A percentile compares a stretch with the other conserved stretches of the same genome.
Conservation (phyloP, 108 stramenopile species). For the Discostella pseudostelligera region DNA sequence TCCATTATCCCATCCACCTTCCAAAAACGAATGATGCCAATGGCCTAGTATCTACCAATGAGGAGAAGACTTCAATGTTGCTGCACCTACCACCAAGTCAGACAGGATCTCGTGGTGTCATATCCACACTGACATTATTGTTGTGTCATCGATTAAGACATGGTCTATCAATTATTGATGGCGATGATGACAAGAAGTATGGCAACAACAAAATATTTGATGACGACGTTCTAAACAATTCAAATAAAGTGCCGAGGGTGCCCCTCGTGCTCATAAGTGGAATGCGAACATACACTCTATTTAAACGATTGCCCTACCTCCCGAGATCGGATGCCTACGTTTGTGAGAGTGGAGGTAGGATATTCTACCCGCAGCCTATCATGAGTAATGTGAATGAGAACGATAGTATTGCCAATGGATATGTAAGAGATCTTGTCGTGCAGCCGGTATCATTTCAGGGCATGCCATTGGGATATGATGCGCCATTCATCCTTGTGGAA, state of each 20-base stretch:
- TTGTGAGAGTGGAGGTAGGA: conserved; percentile 74
- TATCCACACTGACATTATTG: conserved; percentile 46
- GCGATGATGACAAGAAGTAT: no score
- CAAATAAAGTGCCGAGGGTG: conserved; percentile 2
- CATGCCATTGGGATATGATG: conserved; percentile 18
- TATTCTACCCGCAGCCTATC: conserved; percentile 58
- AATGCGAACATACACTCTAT: conserved; percentile 77
- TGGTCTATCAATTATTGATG: neutral
- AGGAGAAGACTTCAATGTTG: neutral
- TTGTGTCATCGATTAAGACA: conserved; percentile 54
- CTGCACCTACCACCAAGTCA: conserved; percentile 57
- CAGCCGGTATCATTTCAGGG: conserved; percentile 44
- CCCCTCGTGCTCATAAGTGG: conserved; percentile 74
- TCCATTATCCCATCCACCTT: conserved; percentile 61
- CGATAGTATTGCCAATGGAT: neutral
- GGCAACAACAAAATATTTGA: neutral
- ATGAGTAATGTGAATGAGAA: neutral
- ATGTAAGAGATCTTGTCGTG: conserved; percentile 18
- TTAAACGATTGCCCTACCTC: conserved; percentile 72
- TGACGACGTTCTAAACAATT: neutral
- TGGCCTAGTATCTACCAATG: neutral
- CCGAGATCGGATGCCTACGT: conserved; percentile 80
- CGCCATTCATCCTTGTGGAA: conserved; percentile 64
- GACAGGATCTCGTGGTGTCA: conserved; percentile 65
- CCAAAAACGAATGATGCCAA: neutral